Percentiles rank a stretch among this genome's conserved stretches.
Evolutionary conservation across 2,329 filamentous ascomycete genomes (phyloP).

Genomic region (Pseudodiploospora longispora): DNA sequence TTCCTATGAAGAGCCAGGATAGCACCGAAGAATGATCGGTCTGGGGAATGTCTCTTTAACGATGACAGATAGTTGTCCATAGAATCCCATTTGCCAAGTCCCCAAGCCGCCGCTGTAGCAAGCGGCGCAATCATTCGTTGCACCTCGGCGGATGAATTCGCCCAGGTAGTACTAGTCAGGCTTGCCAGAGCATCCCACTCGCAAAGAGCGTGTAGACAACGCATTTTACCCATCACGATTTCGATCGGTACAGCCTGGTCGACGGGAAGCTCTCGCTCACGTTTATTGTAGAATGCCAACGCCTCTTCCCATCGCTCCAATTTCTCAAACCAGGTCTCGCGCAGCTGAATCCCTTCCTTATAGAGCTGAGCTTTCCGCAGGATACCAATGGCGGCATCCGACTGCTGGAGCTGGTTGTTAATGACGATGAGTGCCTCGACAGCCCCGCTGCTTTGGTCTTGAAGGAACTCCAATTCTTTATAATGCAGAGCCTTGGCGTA

Average conservation of each 20-base stretch:
- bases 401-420: slow-evolving; percentile 98
- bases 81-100: slow-evolving; percentile 89
- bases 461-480: slow-evolving; percentile 96
- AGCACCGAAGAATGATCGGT: slow-evolving; percentile 94
- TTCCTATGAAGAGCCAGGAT: slow-evolving; percentile 93
- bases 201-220: slow-evolving; percentile 90
- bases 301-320: slow-evolving; percentile 97
- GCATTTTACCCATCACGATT: slow-evolving; percentile 99
- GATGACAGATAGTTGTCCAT: slow-evolving; percentile 97
- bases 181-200: slow-evolving; percentile 93
- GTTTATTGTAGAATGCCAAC: slow-evolving; percentile 80
- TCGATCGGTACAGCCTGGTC: slow-evolving; percentile 65
- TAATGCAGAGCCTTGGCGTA: slow-evolving; percentile 98
- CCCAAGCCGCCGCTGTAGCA: slow-evolving; percentile 94
- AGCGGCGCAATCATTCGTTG: slow-evolving; percentile 86
- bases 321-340: slow-evolving; percentile 99
- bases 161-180: slow-evolving; percentile 88
- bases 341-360: slow-evolving; percentile 83
- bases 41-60: slow-evolving; percentile 88
- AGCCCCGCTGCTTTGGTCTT: slow-evolving; percentile 90
- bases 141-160: slow-evolving; percentile 78
- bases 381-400: slow-evolving; percentile 96
- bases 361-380: slow-evolving; percentile 92
- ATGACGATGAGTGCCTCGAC: slow-evolving; percentile 98
- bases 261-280: slow-evolving; percentile 60